These are phyloP conservation scores for Paraurostyla sp. DNA, from an alignment of 73 alveolate genomes.

Conservation along the genomic window DNA sequence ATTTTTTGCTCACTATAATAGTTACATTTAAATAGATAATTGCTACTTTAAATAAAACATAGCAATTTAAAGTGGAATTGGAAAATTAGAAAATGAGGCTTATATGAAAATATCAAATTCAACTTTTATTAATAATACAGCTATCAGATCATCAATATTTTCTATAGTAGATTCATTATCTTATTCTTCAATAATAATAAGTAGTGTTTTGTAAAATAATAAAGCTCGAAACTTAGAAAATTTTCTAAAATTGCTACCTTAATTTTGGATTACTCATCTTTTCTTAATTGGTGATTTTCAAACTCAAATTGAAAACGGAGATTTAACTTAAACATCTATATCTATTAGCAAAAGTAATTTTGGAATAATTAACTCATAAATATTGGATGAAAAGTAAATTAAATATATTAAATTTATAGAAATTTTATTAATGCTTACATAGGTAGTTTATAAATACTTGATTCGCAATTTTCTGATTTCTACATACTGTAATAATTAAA, in stretches of 20 bases:
- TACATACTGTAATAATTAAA: not conserved
- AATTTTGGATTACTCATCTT: no score
- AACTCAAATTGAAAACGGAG: no score
- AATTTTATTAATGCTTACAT: not conserved
- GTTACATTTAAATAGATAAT: not conserved
- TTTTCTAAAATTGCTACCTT: no score
- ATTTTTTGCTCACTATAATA: not conserved
- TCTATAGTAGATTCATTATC: not conserved
- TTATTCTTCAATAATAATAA: no score
- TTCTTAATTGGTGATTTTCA: no score
- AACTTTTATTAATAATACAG: not conserved
- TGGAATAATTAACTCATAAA: not conserved
- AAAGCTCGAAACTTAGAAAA: no score
- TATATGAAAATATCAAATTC: not conserved
- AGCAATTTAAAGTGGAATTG: conserved; percentile 1
- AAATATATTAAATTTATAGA: not conserved
- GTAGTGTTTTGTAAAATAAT: no score
- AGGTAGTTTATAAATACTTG: not conserved
- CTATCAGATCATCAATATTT: not conserved
- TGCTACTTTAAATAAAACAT: not conserved
- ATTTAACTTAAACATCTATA: no score
- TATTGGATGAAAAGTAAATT: not conserved
- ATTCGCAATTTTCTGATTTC: not conserved
- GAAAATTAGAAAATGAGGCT: not conserved
- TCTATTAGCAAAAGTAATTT: not conserved